These are phyloP conservation scores for Neopestalotiopsis clavispora DNA, from an alignment of 2,329 filamentous ascomycete genomes.

Conservation along the genomic window DNA sequence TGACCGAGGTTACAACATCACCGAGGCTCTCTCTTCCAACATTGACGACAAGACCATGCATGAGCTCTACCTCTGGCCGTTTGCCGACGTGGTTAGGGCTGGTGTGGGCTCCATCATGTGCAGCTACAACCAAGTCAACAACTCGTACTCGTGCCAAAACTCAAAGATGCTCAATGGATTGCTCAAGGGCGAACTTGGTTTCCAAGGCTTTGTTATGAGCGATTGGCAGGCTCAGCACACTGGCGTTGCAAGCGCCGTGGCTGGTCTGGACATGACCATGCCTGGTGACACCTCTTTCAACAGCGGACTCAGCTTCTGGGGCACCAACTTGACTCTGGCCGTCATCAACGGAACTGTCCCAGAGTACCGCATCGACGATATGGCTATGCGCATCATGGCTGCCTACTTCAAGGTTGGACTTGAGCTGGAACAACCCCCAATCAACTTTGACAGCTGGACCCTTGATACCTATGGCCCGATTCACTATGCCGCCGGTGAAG, in stretches of 20 bases:
- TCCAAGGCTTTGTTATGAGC: conserved; percentile 81
- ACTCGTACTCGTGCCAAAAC: conserved; percentile 81
- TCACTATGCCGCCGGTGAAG: conserved; percentile 66
- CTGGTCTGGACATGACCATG: conserved; percentile 88
- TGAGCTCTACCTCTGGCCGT: conserved; percentile 80
- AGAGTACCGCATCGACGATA: conserved; percentile 87
- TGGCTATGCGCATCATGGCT: conserved; percentile 83
- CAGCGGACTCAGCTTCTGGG: conserved; percentile 77
- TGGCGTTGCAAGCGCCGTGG: conserved; percentile 68
- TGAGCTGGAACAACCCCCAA: conserved; percentile 51
- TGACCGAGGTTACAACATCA: conserved; percentile 66
- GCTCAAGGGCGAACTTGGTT: conserved; percentile 79
- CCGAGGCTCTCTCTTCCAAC: conserved; percentile 62
- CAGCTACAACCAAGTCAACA: conserved; percentile 80
- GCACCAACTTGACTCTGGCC: conserved; percentile 83
- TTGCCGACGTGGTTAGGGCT: conserved; percentile 72
- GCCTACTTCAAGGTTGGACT: conserved; percentile 71
- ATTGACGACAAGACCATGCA: conserved; percentile 77
- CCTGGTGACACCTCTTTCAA: conserved; percentile 82
- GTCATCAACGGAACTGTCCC: conserved; percentile 90
- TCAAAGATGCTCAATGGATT: conserved; percentile 76
- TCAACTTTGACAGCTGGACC: conserved; percentile 92
- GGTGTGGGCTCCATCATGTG: conserved; percentile 70
- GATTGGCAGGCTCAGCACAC: conserved; percentile 81
- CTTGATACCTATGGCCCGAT: conserved; percentile 73